Evolutionary conservation across 2,329 filamentous ascomycete species (phyloP).

Genomic region (Aulographum hederae): DNA sequence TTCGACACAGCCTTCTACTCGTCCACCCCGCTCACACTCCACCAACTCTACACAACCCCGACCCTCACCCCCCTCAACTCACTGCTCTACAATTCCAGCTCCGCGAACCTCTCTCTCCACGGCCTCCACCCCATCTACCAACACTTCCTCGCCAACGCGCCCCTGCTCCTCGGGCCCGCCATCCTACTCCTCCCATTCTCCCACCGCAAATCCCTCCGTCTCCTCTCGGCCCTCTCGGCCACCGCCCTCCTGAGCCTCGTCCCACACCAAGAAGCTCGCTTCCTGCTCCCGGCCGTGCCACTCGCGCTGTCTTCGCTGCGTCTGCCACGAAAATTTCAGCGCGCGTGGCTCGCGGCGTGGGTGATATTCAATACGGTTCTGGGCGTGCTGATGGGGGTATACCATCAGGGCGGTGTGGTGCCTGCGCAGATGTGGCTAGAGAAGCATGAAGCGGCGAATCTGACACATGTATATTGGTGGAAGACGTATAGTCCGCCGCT

Average conservation of each 20-base stretch:
- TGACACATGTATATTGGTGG: slow-evolving; percentile 51
- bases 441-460: slow-evolving; percentile 1
- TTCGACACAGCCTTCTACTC: slow-evolving; percentile 75
- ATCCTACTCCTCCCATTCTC: slow-evolving; percentile 25
- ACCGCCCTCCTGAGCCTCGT: slow-evolving; percentile 54
- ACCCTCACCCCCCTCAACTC: slow-evolving; percentile 35
- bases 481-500: slow-evolving; percentile 70
- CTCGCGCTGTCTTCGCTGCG: slow-evolving; percentile 58
- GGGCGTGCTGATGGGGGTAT: slow-evolving; percentile 59
- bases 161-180: slow-evolving; percentile 33
- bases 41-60: slow-evolving; percentile 38
- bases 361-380: slow-evolving; percentile 50
- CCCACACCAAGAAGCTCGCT: slow-evolving; percentile 65
- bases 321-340: slow-evolving; percentile 37
- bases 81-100: slow-evolving; percentile 29
- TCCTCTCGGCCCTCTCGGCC: slow-evolving; percentile 43
- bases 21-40: slow-evolving; percentile 41
- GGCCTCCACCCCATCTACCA: slow-evolving; percentile 35
- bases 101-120: slow-evolving; percentile 31
- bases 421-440: slow-evolving; percentile 60
- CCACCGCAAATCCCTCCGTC: slow-evolving; percentile 21
- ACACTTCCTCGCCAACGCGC: slow-evolving; percentile 31
- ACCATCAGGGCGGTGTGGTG: slow-evolving; percentile 64
- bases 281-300: slow-evolving; percentile 57
- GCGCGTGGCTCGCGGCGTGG: slow-evolving; percentile 41